Conservation (phyloP, 768 basidiomycete genomes). For the Boletus sp. region DNA sequence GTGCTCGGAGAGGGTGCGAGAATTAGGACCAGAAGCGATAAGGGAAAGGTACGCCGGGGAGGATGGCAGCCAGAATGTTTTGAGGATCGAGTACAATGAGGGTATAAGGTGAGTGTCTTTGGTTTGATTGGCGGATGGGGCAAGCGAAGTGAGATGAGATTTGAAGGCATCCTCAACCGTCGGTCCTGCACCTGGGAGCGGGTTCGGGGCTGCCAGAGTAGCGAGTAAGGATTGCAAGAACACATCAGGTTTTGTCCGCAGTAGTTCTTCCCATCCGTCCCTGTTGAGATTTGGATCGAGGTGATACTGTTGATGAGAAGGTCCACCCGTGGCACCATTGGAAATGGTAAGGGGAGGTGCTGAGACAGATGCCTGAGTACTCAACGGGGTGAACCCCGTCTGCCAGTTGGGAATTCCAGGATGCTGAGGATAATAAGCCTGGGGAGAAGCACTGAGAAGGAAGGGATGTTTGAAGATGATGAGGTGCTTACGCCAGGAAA, state of each 20-base stretch:
- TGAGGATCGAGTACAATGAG: conserved; percentile 70
- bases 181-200: conserved; percentile 57
- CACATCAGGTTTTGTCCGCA: conserved; percentile 51
- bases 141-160: conserved; percentile 67
- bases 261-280: conserved; percentile 66
- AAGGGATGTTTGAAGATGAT: not conserved
- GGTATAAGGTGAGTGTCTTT: conserved; percentile 55
- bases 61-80: conserved; percentile 82
- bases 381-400: conserved; percentile 29
- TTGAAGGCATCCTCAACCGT: conserved; percentile 78
- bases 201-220: conserved; percentile 61
- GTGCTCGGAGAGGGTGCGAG: conserved; percentile 70
- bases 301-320: conserved; percentile 29
- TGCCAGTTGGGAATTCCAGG: conserved; percentile 33
- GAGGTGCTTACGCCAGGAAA: conserved; percentile 29
- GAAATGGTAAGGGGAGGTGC: conserved; percentile 37
- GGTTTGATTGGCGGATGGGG: conserved; percentile 45
- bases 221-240: conserved; percentile 59
- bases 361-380: conserved; percentile 26
- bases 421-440: conserved; percentile 35
- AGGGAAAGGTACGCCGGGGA: conserved; percentile 76
- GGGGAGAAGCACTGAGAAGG: conserved; percentile 3
- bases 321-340: conserved; percentile 12
- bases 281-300: conserved; percentile 53
- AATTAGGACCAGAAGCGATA: conserved; percentile 66